These are phyloP conservation scores for Omphalotus olearius DNA, from an alignment of 1,284 basidiomycete genomes.

Conservation along the genomic window DNA sequence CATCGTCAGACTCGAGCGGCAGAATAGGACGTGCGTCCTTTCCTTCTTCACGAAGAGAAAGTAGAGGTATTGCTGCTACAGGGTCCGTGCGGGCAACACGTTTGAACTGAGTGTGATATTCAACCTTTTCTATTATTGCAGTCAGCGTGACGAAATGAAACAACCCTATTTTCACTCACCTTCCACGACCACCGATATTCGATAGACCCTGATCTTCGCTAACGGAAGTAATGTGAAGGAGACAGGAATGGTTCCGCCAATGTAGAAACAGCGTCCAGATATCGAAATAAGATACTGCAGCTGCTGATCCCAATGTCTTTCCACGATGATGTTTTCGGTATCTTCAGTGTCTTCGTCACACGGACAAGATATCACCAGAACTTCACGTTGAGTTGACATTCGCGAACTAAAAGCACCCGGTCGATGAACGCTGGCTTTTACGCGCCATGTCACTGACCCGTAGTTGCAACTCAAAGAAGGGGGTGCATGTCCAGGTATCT, in stretches of 20 bases:
- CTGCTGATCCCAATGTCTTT: constrained; percentile 91
- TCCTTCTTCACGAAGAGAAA: constrained; percentile 59
- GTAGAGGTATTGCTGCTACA: constrained; percentile 60
- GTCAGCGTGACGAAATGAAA: not conserved
- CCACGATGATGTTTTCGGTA: constrained; percentile 80
- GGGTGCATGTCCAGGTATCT: constrained; percentile 78
- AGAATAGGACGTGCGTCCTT: constrained; percentile 53
- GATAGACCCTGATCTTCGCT: constrained; percentile 80
- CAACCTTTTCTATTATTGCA: constrained; percentile 61
- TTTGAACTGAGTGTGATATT: constrained; percentile 72
- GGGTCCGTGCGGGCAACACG: constrained; percentile 78
- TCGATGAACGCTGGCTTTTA: constrained; percentile 82
- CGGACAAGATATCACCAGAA: constrained; percentile 76
- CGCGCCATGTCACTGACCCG: constrained; percentile 67
- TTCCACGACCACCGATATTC: constrained; percentile 78
- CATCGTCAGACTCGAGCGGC: constrained; percentile 60
- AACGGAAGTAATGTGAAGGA: constrained; percentile 83
- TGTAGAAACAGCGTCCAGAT: constrained; percentile 76
- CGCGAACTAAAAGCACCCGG: constrained; percentile 81
- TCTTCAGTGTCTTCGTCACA: constrained; percentile 80
- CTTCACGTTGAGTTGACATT: constrained; percentile 46
- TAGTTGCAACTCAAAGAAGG: constrained; percentile 79
- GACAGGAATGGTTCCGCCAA: constrained; percentile 83
- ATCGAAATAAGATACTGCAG: constrained; percentile 83
- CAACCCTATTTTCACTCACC: constrained; percentile 40